A percentile compares a stretch with the other conserved stretches of the same genome.
Conservation (phyloP, 805 yeast species). For the Candida insectorum region DNA sequence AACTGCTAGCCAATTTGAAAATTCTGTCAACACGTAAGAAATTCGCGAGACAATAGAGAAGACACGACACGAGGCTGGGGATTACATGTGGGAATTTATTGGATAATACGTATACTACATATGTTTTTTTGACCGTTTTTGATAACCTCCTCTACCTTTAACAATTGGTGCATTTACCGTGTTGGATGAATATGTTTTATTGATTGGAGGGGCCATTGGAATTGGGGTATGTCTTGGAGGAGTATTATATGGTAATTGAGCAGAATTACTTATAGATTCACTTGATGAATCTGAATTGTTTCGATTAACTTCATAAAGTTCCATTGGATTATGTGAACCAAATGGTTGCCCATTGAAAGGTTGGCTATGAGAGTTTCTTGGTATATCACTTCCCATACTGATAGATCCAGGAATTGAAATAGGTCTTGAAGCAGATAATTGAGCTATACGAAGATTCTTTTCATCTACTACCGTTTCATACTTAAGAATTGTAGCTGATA, state of each 20-base stretch:
- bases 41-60: too few relatives aligned
- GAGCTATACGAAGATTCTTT: slow-evolving; percentile 31
- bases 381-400: slow-evolving; percentile 7
- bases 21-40: slow-evolving; percentile 3
- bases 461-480: slow-evolving; percentile 37
- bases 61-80: too few relatives aligned
- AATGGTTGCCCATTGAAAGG: neutral
- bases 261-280: slow-evolving; percentile 8
- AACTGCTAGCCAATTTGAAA: too few relatives aligned
- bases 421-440: slow-evolving; percentile 34
- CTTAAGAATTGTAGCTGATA: slow-evolving; percentile 23
- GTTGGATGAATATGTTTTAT: slow-evolving; percentile 8
- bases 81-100: too few relatives aligned
- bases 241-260: slow-evolving; percentile 12
- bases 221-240: slow-evolving; percentile 12
- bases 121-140: slow-evolving; percentile 36
- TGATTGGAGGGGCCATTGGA: slow-evolving; percentile 9
- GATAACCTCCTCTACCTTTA: slow-evolving; percentile 44
- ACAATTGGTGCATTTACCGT: slow-evolving; percentile 26
- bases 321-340: slow-evolving; percentile 6
- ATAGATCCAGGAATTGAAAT: slow-evolving; percentile 29
- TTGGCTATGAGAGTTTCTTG: slow-evolving; percentile 1
- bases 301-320: slow-evolving; percentile 9
- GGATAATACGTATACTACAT: too few relatives aligned
- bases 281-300: slow-evolving; percentile 11